A percentile compares a stretch with the other conserved stretches of the same genome.
Conservation (phyloP, 2,329 filamentous ascomycete species). For the Diaporthe longicolla region DNA sequence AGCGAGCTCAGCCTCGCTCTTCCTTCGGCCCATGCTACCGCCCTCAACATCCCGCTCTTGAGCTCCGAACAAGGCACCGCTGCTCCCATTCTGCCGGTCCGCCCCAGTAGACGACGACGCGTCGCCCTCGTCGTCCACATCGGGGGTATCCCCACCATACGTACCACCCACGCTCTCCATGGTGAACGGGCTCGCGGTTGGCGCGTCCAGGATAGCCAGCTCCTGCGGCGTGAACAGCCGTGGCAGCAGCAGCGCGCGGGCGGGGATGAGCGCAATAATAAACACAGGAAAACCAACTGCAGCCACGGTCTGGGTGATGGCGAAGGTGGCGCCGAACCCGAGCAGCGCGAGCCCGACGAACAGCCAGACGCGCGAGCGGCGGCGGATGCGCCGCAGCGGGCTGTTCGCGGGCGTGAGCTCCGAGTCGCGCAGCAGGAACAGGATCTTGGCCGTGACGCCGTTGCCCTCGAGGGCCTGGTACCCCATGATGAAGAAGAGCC, state of each 20-base stretch:
- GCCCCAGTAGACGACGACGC: slow-evolving; percentile 27
- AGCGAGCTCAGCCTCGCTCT: slow-evolving; percentile 54
- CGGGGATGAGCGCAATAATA: slow-evolving; percentile 78
- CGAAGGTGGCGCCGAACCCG: slow-evolving; percentile 83
- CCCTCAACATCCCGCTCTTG: slow-evolving; percentile 37
- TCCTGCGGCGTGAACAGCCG: slow-evolving; percentile 72
- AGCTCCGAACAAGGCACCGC: slow-evolving; percentile 37
- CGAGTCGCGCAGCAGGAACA: slow-evolving; percentile 77
- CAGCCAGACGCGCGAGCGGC: slow-evolving; percentile 76
- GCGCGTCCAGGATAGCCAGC: slow-evolving; percentile 75
- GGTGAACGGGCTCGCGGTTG: slow-evolving; percentile 80
- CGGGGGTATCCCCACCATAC: slow-evolving; percentile 55
- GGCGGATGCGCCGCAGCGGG: slow-evolving; percentile 72
- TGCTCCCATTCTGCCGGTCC: slow-evolving; percentile 22
- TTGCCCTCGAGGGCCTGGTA: slow-evolving; percentile 83
- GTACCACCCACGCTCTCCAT: slow-evolving; percentile 82
- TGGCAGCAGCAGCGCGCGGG: slow-evolving; percentile 75
- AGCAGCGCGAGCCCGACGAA: slow-evolving; percentile 79
- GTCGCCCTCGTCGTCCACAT: slow-evolving; percentile 35
- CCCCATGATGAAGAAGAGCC: slow-evolving; percentile 89
- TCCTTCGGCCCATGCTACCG: slow-evolving; percentile 41
- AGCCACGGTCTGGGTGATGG: slow-evolving; percentile 84
- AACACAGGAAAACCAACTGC: slow-evolving; percentile 86
- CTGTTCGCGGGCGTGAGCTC: slow-evolving; percentile 71
- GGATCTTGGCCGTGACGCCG: slow-evolving; percentile 81